Percentiles rank a stretch among this genome's conserved stretches.
phyloP scores from a whole-genome alignment of 441 rosid species.

The Pelargonium australe region DNA sequence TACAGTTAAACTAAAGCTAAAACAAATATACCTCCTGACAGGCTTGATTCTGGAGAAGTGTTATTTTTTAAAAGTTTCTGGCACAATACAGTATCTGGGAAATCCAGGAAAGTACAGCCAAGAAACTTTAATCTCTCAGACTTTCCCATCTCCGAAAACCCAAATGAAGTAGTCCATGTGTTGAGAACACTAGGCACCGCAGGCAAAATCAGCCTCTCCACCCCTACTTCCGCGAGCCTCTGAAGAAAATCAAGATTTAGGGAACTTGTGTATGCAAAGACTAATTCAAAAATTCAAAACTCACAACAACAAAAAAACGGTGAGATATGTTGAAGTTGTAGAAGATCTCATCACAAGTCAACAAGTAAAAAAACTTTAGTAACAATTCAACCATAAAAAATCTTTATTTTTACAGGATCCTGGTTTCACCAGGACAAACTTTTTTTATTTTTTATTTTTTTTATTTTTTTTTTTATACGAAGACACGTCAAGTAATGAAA shows the following conservation, averaged over 20 bases:
- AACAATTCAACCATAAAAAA: too few relatives aligned
- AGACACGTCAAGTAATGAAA: too few relatives aligned
- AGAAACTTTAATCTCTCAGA: conserved; percentile 46
- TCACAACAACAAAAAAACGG: too few relatives aligned
- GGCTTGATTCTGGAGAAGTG: conserved; percentile 23
- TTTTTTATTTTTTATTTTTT: too few relatives aligned
- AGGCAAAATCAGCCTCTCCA: conserved; percentile 63
- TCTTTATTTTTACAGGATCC: too few relatives aligned
- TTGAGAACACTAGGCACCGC: conserved; percentile 59
- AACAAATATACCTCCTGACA: conserved; percentile 30
- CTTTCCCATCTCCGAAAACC: conserved; percentile 50
- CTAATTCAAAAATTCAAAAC: too few relatives aligned
- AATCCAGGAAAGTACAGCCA: conserved; percentile 53
- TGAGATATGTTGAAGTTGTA: too few relatives aligned
- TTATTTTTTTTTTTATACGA: too few relatives aligned
- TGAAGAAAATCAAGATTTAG: conserved; percentile 24
- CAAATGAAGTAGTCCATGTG: conserved; percentile 76
- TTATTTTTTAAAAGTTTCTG: conserved; percentile 40
- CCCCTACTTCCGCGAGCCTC: conserved; percentile 70
- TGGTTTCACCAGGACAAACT: too few relatives aligned
- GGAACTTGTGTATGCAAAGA: too few relatives aligned
- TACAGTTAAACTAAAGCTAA: conserved; percentile 1
- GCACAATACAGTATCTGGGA: conserved; percentile 67
- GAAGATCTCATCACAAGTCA: too few relatives aligned
- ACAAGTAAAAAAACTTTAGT: too few relatives aligned